A percentile compares a stretch with the other conserved stretches of the same genome.
Evolutionary conservation across 2,329 filamentous ascomycete species (phyloP).

Genomic region (Diplodia mutila): DNA sequence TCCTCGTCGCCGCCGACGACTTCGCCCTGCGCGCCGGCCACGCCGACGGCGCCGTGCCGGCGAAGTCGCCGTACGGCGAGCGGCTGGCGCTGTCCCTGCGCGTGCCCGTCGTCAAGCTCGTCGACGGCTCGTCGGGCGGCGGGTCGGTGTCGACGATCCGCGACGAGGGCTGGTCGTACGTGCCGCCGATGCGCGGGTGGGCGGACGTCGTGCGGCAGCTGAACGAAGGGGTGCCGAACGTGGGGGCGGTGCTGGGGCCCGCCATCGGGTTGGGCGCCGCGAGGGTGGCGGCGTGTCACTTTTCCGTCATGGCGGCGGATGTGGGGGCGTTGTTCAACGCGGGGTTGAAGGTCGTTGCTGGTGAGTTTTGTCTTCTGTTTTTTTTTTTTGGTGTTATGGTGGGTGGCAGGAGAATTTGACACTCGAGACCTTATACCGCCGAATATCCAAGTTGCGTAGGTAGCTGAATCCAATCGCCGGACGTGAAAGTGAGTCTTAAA

Average conservation of each 20-base stretch:
- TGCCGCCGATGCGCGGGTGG: constrained; percentile 61
- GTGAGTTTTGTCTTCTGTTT: constrained; percentile 26
- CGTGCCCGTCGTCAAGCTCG: constrained; percentile 65
- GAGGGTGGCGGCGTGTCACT: constrained; percentile 55
- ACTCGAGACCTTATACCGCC: too few relatives aligned
- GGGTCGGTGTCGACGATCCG: constrained; percentile 65
- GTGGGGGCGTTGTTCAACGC: constrained; percentile 67
- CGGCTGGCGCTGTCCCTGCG: constrained; percentile 62
- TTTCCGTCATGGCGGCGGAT: constrained; percentile 68
- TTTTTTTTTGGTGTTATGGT: not conserved
- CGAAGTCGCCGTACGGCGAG: constrained; percentile 64
- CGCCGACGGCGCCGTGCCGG: constrained; percentile 63
- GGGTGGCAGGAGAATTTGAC: too few relatives aligned
- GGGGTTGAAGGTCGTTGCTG: constrained; percentile 64
- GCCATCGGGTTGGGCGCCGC: constrained; percentile 63
- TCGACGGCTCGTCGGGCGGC: constrained; percentile 66
- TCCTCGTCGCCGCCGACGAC: constrained; percentile 67
- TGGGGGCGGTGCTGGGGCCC: constrained; percentile 65
- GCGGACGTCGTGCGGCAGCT: constrained; percentile 60
- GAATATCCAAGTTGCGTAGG: too few relatives aligned
- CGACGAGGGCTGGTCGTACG: constrained; percentile 60
- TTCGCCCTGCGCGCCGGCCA: constrained; percentile 67
- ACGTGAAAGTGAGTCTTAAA: too few relatives aligned
- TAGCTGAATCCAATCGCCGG: too few relatives aligned
- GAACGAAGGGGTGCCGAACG: constrained; percentile 66